Conservation (phyloP, 2,329 filamentous ascomycete genomes). For the Neofusicoccum umdonicola region DNA sequence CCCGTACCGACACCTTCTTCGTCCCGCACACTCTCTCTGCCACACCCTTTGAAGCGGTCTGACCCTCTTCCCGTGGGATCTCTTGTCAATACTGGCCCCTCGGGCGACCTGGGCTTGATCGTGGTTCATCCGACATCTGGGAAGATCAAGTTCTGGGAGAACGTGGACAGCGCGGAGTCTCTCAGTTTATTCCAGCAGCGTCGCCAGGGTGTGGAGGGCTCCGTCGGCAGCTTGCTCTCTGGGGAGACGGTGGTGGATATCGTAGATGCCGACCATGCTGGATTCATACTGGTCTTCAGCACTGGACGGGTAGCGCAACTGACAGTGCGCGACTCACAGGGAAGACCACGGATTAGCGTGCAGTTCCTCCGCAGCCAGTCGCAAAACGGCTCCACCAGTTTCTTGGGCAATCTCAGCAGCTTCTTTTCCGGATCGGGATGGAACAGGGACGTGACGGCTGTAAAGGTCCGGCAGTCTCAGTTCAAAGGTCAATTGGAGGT, state of each 20-base stretch:
- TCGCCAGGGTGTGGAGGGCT: constrained; percentile 73
- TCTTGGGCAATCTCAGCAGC: constrained; percentile 79
- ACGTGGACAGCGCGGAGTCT: constrained; percentile 82
- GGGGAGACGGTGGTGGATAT: constrained; percentile 77
- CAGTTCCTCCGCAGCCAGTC: constrained; percentile 67
- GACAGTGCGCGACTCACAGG: constrained; percentile 80
- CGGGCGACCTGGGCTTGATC: constrained; percentile 79
- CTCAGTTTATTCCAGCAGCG: constrained; percentile 80
- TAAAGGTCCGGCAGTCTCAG: constrained; percentile 68
- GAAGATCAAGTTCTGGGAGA: constrained; percentile 92
- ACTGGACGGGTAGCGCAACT: constrained; percentile 84
- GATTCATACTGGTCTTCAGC: constrained; percentile 81
- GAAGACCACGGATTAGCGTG: constrained; percentile 74
- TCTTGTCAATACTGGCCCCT: constrained; percentile 75
- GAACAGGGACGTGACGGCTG: constrained; percentile 76
- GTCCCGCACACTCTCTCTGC: constrained; percentile 76
- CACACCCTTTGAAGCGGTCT: constrained; percentile 65
- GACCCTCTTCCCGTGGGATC: constrained; percentile 80
- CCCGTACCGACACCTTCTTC: constrained; percentile 67
- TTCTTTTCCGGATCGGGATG: constrained; percentile 68
- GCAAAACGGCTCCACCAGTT: constrained; percentile 53
- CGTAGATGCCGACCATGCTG: constrained; percentile 79
- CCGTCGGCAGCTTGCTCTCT: constrained; percentile 69
- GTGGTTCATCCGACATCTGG: constrained; percentile 81
- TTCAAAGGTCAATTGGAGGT: constrained; percentile 82